phyloP scores from a whole-genome alignment of 2,329 filamentous ascomycete genomes.

The Pestalotiopsis sp. region DNA sequence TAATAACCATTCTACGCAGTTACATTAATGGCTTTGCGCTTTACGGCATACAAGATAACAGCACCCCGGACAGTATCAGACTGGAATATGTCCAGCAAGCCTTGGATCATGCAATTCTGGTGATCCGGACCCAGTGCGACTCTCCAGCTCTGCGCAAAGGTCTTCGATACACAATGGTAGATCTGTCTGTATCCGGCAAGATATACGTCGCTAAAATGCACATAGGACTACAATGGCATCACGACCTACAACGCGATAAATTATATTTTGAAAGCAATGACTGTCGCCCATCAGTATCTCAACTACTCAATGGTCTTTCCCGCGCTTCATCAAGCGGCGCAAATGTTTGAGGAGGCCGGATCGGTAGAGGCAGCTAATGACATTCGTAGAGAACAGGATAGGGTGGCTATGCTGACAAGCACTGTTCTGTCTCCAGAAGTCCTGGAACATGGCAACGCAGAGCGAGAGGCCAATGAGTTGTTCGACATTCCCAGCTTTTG shows the following conservation, averaged over 20 bases:
- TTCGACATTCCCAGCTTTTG: constrained; percentile 8
- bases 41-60: neutral
- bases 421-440: constrained; percentile 4
- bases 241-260: constrained; percentile 1
- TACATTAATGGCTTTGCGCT: constrained; percentile 11
- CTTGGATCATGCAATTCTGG: constrained; percentile 3
- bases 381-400: constrained; percentile 7
- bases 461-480: neutral
- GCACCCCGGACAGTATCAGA: neutral
- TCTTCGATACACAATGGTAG: constrained; percentile 6
- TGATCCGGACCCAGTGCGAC: neutral
- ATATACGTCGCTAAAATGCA: neutral
- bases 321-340: neutral
- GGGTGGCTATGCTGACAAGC: neutral
- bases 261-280: neutral
- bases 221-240: constrained; percentile 8
- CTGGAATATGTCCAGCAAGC: constrained; percentile 3
- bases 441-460: neutral
- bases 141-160: neutral
- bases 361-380: constrained; percentile 2
- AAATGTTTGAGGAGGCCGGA: constrained; percentile 8
- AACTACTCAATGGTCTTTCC: constrained; percentile 8
- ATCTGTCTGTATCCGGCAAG: neutral
- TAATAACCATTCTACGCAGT: neutral
- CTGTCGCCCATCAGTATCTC: constrained; percentile 5